phyloP scores from a whole-genome alignment of 2,329 filamentous ascomycete species.

The Hypomyces rosellus region DNA sequence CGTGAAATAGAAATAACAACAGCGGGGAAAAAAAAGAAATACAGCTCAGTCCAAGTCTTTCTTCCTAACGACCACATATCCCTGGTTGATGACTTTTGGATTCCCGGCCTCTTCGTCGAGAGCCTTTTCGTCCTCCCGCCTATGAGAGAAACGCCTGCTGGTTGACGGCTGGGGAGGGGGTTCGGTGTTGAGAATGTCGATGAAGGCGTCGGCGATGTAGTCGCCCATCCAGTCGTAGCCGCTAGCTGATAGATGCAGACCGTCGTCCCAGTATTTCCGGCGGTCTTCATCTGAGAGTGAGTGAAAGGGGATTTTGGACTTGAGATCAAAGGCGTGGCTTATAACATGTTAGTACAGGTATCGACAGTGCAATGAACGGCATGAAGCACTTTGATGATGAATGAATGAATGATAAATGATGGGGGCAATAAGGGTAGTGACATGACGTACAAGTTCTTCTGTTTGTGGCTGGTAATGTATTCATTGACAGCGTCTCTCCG shows the following conservation, averaged over 20 bases:
- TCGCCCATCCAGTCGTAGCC: conserved; percentile 60
- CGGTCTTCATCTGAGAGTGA: conserved; percentile 40
- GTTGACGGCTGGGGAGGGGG: background rate
- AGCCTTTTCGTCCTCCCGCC: conserved; percentile 27
- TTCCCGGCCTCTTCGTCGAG: conserved; percentile 47
- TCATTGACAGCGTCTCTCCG: conserved; percentile 44
- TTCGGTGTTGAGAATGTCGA: conserved; percentile 37
- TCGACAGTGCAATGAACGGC: background rate
- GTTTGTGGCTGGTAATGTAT: conserved; percentile 43
- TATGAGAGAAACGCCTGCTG: conserved; percentile 18
- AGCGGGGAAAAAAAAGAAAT: background rate
- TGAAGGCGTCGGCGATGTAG: conserved; percentile 46
- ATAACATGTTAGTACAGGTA: background rate
- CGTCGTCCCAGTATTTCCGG: conserved; percentile 53
- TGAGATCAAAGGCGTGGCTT: conserved; percentile 53
- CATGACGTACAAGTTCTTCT: conserved; percentile 45
- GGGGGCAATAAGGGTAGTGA: background rate
- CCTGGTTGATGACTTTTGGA: conserved; percentile 40
- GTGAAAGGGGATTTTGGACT: conserved; percentile 48
- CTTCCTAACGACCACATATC: conserved; percentile 49
- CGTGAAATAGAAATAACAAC: background rate
- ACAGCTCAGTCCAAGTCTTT: conserved; percentile 40
- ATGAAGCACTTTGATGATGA: too few species aligned
- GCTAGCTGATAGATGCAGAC: conserved; percentile 48
- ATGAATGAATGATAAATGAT: background rate